Evolutionary conservation across 176 grass and related monocot genomes (phyloP).

Genomic region (Cocos nucifera): DNA sequence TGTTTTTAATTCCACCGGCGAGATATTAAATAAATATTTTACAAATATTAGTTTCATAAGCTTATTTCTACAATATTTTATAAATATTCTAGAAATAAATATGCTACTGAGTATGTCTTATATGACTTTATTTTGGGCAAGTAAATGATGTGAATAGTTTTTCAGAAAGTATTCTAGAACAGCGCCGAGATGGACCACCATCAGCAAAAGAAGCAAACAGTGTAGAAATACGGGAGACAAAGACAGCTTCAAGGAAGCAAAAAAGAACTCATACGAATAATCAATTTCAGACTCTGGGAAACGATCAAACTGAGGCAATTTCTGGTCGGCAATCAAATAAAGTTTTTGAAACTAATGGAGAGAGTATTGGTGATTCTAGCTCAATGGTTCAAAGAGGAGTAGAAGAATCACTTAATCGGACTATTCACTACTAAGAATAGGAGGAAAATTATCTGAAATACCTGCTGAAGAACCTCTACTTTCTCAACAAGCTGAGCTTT

Average conservation of each 20-base stretch:
- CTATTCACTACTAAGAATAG: conserved; percentile 5
- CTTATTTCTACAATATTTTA: no score
- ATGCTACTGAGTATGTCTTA: no score
- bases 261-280: conserved; percentile 60
- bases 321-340: conserved; percentile 24
- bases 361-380: conserved; percentile 39
- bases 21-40: no score
- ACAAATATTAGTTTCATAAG: no score
- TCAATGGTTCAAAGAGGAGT: conserved; percentile 34
- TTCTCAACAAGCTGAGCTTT: conserved; percentile 20
- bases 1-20: no score
- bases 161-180: conserved; percentile 17
- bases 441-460: conserved; percentile 20
- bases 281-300: conserved; percentile 36
- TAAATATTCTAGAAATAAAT: no score
- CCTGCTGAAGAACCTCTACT: conserved; percentile 1
- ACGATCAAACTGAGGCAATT: conserved; percentile 36
- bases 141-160: conserved; percentile 35
- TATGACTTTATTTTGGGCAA: neutral
- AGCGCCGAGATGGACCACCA: conserved; percentile 4
- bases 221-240: conserved; percentile 36
- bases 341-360: conserved; percentile 34
- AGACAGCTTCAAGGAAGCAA: conserved; percentile 62
- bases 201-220: conserved; percentile 28
- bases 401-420: conserved; percentile 29